These are phyloP conservation scores for Blastosporella zonata DNA, from an alignment of 1,284 basidiomycete genomes.

Conservation along the genomic window DNA sequence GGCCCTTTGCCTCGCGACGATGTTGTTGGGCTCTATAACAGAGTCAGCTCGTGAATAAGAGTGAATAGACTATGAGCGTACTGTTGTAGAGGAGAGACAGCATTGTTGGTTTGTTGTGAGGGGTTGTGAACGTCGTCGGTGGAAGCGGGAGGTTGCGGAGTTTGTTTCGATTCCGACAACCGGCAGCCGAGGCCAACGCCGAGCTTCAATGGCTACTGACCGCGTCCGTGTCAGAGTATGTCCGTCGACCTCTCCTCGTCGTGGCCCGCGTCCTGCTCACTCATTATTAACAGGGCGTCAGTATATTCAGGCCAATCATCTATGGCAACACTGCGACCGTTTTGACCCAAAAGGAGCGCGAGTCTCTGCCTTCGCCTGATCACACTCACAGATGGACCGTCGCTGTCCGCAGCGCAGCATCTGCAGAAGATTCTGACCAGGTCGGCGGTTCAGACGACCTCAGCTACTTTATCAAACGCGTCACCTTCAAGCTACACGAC, in stretches of 20 bases:
- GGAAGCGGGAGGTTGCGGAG: constrained; percentile 38
- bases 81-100: constrained; percentile 57
- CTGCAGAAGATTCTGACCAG: constrained; percentile 57
- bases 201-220: constrained; percentile 50
- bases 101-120: constrained; percentile 34
- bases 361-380: constrained; percentile 51
- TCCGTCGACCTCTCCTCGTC: constrained; percentile 22
- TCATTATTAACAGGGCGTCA: constrained; percentile 64
- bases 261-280: constrained; percentile 16
- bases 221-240: constrained; percentile 73
- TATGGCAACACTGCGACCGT: constrained; percentile 95
- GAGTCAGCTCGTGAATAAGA: constrained; percentile 14
- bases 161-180: constrained; percentile 28
- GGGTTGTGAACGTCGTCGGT: constrained; percentile 20
- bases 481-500: constrained; percentile 97
- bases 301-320: constrained; percentile 88
- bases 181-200: constrained; percentile 22
- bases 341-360: constrained; percentile 75
- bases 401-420: constrained; percentile 81
- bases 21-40: constrained; percentile 56
- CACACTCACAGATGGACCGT: constrained; percentile 99
- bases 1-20: constrained; percentile 60
- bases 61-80: constrained; percentile 20
- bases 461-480: constrained; percentile 88
- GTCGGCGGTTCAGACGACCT: constrained; percentile 88